Evolutionary conservation across 176 grass and related monocot species (phyloP), one percentile per base, ranked within the genome.

Genomic region (Hyparrhenia diplandra): DNA sequence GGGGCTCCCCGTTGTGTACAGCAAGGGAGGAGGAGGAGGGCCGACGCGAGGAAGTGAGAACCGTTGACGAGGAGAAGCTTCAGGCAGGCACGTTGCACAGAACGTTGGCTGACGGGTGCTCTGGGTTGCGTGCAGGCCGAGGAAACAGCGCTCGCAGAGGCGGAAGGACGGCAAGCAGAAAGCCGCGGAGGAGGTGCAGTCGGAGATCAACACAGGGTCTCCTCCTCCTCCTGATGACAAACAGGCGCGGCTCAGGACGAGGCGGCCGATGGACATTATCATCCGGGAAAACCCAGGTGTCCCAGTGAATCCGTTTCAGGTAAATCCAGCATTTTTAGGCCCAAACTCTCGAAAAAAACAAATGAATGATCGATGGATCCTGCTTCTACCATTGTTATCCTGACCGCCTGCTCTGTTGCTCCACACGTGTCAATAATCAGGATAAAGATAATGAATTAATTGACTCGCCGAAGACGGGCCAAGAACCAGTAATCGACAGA

Each of bases 141-240:
- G 3, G 71, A 91, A 82, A 49, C 71, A 68, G 0, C 81, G 24
- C 20, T 81, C 85, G 8, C 66, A 65, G 21, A 77, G 45, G 41
- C 71, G 77, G 47, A 85, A 21, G 77, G 81, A 84, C 17, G 42
- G 13, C 61, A 76, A 36, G 39, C 46, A n/a, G 37, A 84, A 67
- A 45, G 4, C 35, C 17, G 70, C 13, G 4, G 43, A 52, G 17
- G 49, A 76, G 54, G n/a, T 49, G 3, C 51, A 5, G 34, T 16
- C 51, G 8, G 69, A 34, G 35, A 39, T 74, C 5, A 63, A 37
- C 27, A 27, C 14, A 5, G 43, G 14, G 30, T 71, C 80, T 47
- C 64, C 55, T 36, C n/a, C n/a, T n/a, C n/a, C n/a, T n/a, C n/a
- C n/a, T n/a, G n/a, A n/a, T n/a, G n/a, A n/a, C n/a, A n/a, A n/a